Evolutionary conservation across 257 asterid genomes (phyloP).

Genomic region (Nicotiana tomentosiformis): DNA sequence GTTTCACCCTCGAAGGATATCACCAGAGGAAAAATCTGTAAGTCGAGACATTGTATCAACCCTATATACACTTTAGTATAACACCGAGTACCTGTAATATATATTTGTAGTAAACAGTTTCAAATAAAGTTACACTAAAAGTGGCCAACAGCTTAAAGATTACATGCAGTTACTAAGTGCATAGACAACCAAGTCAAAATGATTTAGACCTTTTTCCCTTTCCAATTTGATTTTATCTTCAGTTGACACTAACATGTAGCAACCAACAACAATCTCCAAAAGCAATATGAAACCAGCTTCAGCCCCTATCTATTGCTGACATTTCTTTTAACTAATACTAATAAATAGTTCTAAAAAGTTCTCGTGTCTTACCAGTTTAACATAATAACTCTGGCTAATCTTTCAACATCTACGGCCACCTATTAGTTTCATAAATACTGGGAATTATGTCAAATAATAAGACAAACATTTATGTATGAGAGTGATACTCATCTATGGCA

Average conservation of each 20-base stretch:
- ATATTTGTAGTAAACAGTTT: neutral
- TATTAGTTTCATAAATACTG: neutral
- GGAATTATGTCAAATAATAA: neutral
- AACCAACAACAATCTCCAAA: neutral
- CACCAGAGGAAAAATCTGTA: conserved; percentile 32
- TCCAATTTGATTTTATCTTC: neutral
- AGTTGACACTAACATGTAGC: neutral
- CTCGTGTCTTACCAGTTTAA: neutral
- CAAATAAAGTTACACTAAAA: neutral
- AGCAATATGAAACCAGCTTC: neutral
- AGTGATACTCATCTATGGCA: neutral
- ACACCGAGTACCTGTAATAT: neutral
- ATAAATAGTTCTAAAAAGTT: neutral
- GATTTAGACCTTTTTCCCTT: neutral
- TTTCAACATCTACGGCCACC: neutral
- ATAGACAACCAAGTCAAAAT: neutral
- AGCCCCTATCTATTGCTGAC: neutral
- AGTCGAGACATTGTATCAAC: conserved; percentile 20
- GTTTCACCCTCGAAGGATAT: conserved; percentile 31
- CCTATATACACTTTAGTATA: conserved; percentile 14
- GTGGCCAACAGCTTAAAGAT: neutral
- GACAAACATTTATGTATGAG: neutral
- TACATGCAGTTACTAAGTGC: neutral
- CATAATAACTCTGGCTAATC: neutral
- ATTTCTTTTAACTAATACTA: neutral